phyloP scores from a whole-genome alignment of 805 yeast species.

The Metschnikowia kunwiensis region DNA sequence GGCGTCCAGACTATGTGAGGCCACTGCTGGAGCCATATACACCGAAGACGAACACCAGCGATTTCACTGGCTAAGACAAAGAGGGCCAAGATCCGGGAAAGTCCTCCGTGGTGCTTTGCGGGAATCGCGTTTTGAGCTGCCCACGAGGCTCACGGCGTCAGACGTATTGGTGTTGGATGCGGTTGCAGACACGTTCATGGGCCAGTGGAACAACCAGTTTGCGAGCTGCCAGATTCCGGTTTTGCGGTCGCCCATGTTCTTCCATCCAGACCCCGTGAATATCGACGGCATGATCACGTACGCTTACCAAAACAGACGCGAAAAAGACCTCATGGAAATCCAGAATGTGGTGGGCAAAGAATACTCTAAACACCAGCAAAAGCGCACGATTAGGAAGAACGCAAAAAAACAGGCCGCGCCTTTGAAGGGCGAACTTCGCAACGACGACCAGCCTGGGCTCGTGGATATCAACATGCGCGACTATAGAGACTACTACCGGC shows the following conservation, averaged over 20 bases:
- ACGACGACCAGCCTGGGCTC: conserved; percentile 33
- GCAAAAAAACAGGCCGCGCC: conserved; percentile 19
- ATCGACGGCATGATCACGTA: conserved; percentile 43
- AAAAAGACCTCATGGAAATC: conserved; percentile 39
- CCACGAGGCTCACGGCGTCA: conserved; percentile 14
- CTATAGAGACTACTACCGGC: conserved; percentile 44
- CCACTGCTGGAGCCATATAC: conserved; percentile 40
- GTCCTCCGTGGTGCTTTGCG: conserved; percentile 13
- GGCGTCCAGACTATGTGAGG: conserved; percentile 42
- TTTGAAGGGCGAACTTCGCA: conserved; percentile 4
- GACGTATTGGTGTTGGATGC: conserved; percentile 40
- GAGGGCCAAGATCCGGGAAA: conserved; percentile 27
- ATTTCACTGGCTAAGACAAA: conserved; percentile 42
- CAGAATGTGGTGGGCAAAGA: conserved; percentile 44
- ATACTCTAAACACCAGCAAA: conserved; percentile 41
- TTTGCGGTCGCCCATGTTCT: conserved; percentile 47
- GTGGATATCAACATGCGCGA: conserved; percentile 44
- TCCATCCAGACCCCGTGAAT: conserved; percentile 45
- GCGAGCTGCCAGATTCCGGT: conserved; percentile 40
- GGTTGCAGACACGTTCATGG: conserved; percentile 31
- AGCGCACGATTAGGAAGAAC: conserved; percentile 25
- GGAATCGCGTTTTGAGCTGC: conserved; percentile 16
- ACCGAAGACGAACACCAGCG: conserved; percentile 48
- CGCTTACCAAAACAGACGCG: conserved; percentile 32
- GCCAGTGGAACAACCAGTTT: conserved; percentile 46